Conservation (phyloP, 768 basidiomycete genomes). For the Mycena olivaceomarginata region DNA sequence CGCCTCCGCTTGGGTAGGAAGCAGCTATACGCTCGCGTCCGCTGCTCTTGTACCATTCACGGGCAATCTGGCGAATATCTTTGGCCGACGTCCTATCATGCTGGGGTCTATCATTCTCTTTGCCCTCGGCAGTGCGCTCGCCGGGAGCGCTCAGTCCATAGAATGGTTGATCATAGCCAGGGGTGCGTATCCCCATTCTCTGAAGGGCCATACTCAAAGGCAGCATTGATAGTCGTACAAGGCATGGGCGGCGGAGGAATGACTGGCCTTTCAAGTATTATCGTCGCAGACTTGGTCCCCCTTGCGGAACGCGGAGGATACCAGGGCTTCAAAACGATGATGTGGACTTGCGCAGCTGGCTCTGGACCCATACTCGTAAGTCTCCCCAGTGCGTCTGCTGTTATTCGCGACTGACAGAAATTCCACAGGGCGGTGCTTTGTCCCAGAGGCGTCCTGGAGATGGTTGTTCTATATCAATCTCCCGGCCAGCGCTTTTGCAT, state of each 20-base stretch:
- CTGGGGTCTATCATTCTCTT: constrained; percentile 54
- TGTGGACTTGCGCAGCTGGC: constrained; percentile 7
- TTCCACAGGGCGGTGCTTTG: constrained; percentile 13
- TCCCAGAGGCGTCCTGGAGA: constrained; percentile 13
- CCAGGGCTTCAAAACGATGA: constrained; percentile 25
- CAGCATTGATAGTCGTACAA: not conserved
- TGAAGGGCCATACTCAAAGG: constrained; percentile 15
- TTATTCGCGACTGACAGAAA: not conserved
- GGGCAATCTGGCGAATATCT: constrained; percentile 53
- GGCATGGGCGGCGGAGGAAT: constrained; percentile 29
- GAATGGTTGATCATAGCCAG: constrained; percentile 62
- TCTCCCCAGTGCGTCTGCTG: not conserved
- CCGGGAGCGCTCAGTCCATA: constrained; percentile 62
- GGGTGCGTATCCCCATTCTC: constrained; percentile 2
- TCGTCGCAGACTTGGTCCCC: constrained; percentile 14
- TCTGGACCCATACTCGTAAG: constrained; percentile 13
- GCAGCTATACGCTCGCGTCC: constrained; percentile 58
- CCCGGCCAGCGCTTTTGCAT: constrained; percentile 7
- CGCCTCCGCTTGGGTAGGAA: constrained; percentile 20
- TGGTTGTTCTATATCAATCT: constrained; percentile 22
- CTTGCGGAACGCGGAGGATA: constrained; percentile 8
- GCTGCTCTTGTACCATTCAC: constrained; percentile 61
- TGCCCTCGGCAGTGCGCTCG: constrained; percentile 61
- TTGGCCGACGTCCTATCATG: constrained; percentile 59
- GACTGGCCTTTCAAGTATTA: constrained; percentile 2